phyloP scores from a whole-genome alignment of 2,329 filamentous ascomycete species.

The Periglandula ipomoeae region DNA sequence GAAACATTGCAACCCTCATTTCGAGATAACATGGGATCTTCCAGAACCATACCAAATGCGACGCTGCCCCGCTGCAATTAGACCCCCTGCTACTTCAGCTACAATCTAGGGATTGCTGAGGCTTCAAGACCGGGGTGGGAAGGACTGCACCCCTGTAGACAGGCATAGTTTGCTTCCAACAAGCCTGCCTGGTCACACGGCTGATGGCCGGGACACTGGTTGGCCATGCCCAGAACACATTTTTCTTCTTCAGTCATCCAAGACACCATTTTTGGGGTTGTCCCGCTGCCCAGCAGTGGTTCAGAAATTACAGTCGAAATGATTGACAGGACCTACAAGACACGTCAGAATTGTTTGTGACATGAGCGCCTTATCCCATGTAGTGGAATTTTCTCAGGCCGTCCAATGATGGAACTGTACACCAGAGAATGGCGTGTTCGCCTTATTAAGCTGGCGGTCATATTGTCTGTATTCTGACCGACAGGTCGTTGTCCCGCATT shows the following conservation, averaged over 20 bases:
- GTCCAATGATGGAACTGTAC: too few relatives aligned
- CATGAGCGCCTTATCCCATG: background rate
- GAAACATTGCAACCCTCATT: background rate
- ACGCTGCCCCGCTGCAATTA: conserved; percentile 6
- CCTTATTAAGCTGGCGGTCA: too few relatives aligned
- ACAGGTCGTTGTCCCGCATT: too few relatives aligned
- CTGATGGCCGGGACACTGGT: too few relatives aligned
- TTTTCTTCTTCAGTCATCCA: background rate
- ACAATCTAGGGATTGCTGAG: conserved; percentile 25
- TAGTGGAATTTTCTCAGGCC: too few relatives aligned
- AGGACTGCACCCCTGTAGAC: conserved; percentile 18
- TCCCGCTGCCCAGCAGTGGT: too few relatives aligned
- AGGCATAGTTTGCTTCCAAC: conserved; percentile 13
- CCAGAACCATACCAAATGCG: conserved; percentile 22
- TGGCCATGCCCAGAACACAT: too few relatives aligned
- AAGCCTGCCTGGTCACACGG: conserved; percentile 3
- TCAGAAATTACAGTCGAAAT: too few relatives aligned
- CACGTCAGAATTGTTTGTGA: background rate
- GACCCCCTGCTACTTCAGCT: background rate
- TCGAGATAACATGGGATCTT: conserved; percentile 15
- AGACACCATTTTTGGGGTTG: background rate
- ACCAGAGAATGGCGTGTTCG: too few relatives aligned
- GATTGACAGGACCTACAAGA: too few relatives aligned
- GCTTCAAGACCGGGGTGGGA: conserved; percentile 19
- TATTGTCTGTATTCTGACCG: too few relatives aligned